Evolutionary conservation across 2,329 filamentous ascomycete species (phyloP).

Genomic region (Ophiocordyceps robertsii): DNA sequence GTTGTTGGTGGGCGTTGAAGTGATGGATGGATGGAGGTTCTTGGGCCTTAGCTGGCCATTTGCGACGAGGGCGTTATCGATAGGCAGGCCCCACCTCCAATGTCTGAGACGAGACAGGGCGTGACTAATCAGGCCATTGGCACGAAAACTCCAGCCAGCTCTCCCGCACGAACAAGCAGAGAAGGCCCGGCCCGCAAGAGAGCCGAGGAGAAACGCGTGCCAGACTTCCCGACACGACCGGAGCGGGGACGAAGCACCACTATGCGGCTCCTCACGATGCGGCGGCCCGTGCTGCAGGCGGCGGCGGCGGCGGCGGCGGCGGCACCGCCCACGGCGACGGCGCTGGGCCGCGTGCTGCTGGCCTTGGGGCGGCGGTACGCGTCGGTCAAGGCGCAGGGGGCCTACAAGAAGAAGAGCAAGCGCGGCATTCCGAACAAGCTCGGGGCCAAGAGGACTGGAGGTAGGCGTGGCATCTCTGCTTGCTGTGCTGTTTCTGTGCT

Average conservation of each 20-base stretch:
- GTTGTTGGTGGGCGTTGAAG: too few species aligned
- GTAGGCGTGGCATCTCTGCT: constrained; percentile 38
- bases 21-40: too few species aligned
- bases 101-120: too few species aligned
- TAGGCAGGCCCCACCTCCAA: neutral
- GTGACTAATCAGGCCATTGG: neutral
- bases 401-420: constrained; percentile 51
- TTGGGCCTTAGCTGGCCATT: neutral
- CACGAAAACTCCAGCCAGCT: constrained; percentile 1
- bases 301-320: constrained; percentile 10
- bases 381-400: constrained; percentile 51
- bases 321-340: neutral
- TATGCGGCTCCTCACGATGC: constrained; percentile 34
- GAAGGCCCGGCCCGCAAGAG: too few species aligned
- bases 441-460: constrained; percentile 85
- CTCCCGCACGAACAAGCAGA: neutral
- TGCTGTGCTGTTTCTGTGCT: too few species aligned
- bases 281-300: constrained; percentile 31
- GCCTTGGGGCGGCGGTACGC: constrained; percentile 40
- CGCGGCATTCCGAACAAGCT: constrained; percentile 64
- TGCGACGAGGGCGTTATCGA: constrained; percentile 1
- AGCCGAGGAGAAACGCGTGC: too few species aligned
- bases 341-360: constrained; percentile 16
- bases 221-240: constrained; percentile 6
- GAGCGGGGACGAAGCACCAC: constrained; percentile 10